Conservation (phyloP, 2,329 filamentous ascomycete genomes). For the Colletotrichum sp. region DNA sequence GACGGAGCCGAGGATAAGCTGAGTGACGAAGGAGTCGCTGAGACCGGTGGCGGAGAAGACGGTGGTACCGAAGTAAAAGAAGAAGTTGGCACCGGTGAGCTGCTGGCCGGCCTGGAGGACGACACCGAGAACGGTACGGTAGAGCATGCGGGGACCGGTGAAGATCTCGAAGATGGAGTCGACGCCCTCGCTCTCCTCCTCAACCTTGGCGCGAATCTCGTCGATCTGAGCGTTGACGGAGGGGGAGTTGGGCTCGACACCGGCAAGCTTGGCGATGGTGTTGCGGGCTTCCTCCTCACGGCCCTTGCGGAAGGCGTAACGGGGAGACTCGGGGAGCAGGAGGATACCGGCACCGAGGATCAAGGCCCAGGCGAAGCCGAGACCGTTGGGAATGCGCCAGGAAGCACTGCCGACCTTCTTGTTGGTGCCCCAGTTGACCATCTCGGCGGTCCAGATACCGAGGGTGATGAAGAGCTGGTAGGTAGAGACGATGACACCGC, state of each 20-base stretch:
- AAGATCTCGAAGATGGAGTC: slow-evolving; percentile 66
- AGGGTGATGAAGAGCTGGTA: slow-evolving; percentile 76
- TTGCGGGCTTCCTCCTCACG: slow-evolving; percentile 51
- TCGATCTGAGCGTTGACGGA: slow-evolving; percentile 52
- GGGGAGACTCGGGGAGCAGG: slow-evolving; percentile 60
- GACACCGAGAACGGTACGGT: slow-evolving; percentile 68
- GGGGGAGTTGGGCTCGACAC: slow-evolving; percentile 41
- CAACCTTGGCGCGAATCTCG: slow-evolving; percentile 57
- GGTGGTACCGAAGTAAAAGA: slow-evolving; percentile 70
- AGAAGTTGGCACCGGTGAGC: slow-evolving; percentile 72
- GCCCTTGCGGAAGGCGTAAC: slow-evolving; percentile 54
- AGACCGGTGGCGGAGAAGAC: slow-evolving; percentile 72
- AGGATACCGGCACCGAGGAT: slow-evolving; percentile 56
- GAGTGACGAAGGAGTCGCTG: slow-evolving; percentile 68
- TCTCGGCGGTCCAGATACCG: slow-evolving; percentile 65
- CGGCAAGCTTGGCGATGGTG: slow-evolving; percentile 52
- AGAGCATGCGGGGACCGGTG: slow-evolving; percentile 69
- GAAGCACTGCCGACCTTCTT: slow-evolving; percentile 48
- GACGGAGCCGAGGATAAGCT: slow-evolving; percentile 71
- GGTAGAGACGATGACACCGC: slow-evolving; percentile 66
- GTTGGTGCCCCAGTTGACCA: slow-evolving; percentile 68
- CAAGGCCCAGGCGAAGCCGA: slow-evolving; percentile 61
- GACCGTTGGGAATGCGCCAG: slow-evolving; percentile 67
- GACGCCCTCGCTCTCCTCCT: slow-evolving; percentile 48
- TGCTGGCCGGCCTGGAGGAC: slow-evolving; percentile 70